Evolutionary conservation across 495 filamentous ascomycete genomes (phyloP).

Genomic region (Friedmanniomyces simplex): DNA sequence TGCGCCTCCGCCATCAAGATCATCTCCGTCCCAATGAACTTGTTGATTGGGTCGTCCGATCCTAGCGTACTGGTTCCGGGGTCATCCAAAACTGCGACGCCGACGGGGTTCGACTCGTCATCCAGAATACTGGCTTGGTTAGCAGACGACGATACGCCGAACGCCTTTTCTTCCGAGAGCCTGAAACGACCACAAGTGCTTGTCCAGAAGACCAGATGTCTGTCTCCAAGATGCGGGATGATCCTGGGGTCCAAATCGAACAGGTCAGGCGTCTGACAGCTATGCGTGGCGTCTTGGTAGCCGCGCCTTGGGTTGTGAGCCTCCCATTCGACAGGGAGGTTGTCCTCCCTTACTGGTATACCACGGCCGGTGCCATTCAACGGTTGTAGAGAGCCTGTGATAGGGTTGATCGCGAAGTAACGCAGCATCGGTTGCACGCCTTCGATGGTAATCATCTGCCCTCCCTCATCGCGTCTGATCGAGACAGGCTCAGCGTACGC

Average conservation of each 20-base stretch:
- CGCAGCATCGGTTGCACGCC: conserved; percentile 3
- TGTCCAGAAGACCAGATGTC: neutral
- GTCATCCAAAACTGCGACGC: neutral
- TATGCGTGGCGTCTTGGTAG: neutral
- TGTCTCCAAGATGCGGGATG: neutral
- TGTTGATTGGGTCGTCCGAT: neutral
- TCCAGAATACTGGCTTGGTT: neutral
- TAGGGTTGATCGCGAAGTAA: neutral
- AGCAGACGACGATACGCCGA: neutral
- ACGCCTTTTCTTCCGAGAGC: neutral
- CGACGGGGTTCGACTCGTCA: neutral
- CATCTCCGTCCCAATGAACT: neutral
- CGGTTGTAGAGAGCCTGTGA: neutral
- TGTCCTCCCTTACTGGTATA: neutral
- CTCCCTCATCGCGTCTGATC: neutral
- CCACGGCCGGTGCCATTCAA: conserved; percentile 2
- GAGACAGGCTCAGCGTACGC: neutral
- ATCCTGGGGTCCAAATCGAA: neutral
- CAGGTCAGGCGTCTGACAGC: neutral
- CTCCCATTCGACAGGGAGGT: neutral
- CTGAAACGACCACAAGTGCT: neutral
- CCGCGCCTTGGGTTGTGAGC: neutral
- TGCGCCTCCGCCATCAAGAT: conserved; percentile 2
- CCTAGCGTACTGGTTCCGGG: neutral
- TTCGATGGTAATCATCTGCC: neutral